Percentiles rank a stretch among this genome's conserved stretches.
Evolutionary conservation across 805 yeast genomes (phyloP).

Genomic region (Pichia rugopelliculosa): DNA sequence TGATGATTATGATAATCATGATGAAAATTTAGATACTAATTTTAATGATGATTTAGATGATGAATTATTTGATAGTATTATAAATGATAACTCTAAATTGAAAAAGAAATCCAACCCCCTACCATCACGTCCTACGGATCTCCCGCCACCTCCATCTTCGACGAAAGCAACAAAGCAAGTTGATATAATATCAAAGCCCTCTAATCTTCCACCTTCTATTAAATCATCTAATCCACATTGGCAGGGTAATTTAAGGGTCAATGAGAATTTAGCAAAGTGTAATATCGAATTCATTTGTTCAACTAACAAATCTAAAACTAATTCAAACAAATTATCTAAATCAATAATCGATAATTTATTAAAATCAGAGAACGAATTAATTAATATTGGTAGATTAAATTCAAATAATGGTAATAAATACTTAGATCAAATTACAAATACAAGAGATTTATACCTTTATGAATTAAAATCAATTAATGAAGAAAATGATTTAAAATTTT

Average conservation of each 20-base stretch:
- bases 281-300: conserved; percentile 4
- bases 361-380: background rate
- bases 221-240: too few relatives aligned
- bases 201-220: too few relatives aligned
- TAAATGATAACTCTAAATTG: conserved; percentile 4
- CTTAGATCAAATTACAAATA: conserved; percentile 36
- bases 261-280: conserved; percentile 1
- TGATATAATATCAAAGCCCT: too few relatives aligned
- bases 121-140: background rate
- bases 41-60: conserved; percentile 13
- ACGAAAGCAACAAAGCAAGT: too few relatives aligned
- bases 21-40: conserved; percentile 6
- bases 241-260: background rate
- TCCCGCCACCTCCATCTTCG: background rate
- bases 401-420: conserved; percentile 48
- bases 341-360: background rate
- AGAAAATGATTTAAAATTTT: conserved; percentile 20
- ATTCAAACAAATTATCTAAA: background rate
- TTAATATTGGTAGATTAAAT: conserved; percentile 51
- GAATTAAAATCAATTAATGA: conserved; percentile 29
- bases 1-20: conserved; percentile 7
- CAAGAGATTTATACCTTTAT: conserved; percentile 48
- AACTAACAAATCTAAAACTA: background rate
- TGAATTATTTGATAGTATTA: conserved; percentile 14
- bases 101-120: background rate